These are phyloP conservation scores for Sordaria brevicollis DNA, from an alignment of 495 filamentous ascomycete species.

Conservation along the genomic window DNA sequence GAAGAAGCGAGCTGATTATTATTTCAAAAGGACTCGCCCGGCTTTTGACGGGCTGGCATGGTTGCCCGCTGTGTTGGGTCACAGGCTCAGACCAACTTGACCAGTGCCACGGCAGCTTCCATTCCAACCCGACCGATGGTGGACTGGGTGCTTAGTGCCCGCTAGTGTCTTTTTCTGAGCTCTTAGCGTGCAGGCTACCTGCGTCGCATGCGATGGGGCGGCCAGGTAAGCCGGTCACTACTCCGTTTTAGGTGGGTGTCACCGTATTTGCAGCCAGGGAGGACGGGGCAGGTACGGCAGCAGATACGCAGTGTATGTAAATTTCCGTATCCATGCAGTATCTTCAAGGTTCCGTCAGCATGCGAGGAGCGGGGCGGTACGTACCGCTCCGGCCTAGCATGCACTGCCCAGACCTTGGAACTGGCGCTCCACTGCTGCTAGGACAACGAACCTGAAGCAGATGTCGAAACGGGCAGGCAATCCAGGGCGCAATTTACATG, in stretches of 20 bases:
- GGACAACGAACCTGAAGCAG: background rate
- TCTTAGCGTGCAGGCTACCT: background rate
- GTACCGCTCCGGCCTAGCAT: background rate
- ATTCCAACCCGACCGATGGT: background rate
- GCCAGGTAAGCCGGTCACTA: background rate
- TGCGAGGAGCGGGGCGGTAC: background rate
- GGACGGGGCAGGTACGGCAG: background rate
- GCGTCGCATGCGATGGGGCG: background rate
- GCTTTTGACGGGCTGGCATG: slow-evolving; percentile 21
- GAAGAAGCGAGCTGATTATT: slow-evolving; percentile 3
- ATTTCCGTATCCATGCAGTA: background rate
- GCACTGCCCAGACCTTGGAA: background rate
- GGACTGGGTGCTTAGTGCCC: background rate
- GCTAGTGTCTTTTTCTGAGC: background rate
- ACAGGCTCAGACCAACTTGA: slow-evolving; percentile 12
- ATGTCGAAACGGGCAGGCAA: background rate
- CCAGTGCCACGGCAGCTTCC: background rate
- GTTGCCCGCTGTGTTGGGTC: slow-evolving; percentile 11
- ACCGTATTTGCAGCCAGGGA: background rate
- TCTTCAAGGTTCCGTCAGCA: background rate
- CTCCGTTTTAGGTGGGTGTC: background rate
- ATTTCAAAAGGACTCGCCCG: slow-evolving; percentile 6
- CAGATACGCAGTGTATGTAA: background rate
- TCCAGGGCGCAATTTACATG: background rate
- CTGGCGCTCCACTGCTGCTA: background rate